Evolutionary conservation across 768 basidiomycete genomes (phyloP).

Genomic region (Pholiota conissans): DNA sequence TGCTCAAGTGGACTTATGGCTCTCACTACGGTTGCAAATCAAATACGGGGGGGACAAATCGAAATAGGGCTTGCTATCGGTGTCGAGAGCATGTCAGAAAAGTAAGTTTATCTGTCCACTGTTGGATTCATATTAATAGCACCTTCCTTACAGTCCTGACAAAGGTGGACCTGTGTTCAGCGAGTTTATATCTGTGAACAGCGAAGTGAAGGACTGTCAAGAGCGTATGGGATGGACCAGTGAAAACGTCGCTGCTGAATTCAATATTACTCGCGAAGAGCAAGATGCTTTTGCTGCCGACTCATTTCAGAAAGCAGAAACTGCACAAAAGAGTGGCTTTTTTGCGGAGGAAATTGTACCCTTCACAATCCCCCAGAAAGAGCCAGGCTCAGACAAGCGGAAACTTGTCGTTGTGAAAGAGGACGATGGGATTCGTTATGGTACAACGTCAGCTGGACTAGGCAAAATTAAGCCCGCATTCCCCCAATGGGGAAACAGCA

Average conservation of each 20-base stretch:
- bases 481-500: slow-evolving; percentile 74
- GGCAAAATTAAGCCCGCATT: slow-evolving; percentile 73
- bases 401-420: slow-evolving; percentile 54
- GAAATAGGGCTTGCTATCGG: slow-evolving; percentile 80
- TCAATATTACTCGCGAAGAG: slow-evolving; percentile 66
- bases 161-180: slow-evolving; percentile 59
- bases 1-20: slow-evolving; percentile 90
- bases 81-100: slow-evolving; percentile 85
- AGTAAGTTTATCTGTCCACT: slow-evolving; percentile 38
- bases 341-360: slow-evolving; percentile 76
- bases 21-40: slow-evolving; percentile 72
- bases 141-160: slow-evolving; percentile 51
- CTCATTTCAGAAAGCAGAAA: slow-evolving; percentile 80
- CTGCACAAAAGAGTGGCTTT: slow-evolving; percentile 64
- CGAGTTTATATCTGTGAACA: slow-evolving; percentile 56
- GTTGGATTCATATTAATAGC: background rate
- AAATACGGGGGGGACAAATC: slow-evolving; percentile 76
- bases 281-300: slow-evolving; percentile 75
- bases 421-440: slow-evolving; percentile 79
- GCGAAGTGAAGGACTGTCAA: slow-evolving; percentile 58
- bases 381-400: slow-evolving; percentile 52
- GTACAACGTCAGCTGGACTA: slow-evolving; percentile 67
- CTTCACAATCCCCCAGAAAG: slow-evolving; percentile 63
- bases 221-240: slow-evolving; percentile 90
- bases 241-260: slow-evolving; percentile 82